A percentile compares a stretch with the other conserved stretches of the same genome.
Evolutionary conservation across 208 protist species (phyloP).

Genomic region (Acanthamoeba sp.): DNA sequence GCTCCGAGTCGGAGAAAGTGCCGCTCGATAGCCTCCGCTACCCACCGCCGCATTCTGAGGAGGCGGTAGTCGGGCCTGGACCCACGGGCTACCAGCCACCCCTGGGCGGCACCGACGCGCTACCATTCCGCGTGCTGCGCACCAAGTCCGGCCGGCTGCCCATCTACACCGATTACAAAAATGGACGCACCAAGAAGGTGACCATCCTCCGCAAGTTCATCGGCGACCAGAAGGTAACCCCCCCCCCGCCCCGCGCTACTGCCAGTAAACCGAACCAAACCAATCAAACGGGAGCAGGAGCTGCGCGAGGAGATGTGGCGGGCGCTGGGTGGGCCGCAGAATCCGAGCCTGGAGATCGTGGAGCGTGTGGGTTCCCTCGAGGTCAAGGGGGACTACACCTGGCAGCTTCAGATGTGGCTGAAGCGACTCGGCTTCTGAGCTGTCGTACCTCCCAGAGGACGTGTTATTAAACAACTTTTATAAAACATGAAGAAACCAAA

Average conservation of each 20-base stretch:
- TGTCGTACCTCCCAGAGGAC: neutral
- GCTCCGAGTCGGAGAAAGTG: too few species aligned
- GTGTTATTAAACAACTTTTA: neutral
- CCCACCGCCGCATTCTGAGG: neutral
- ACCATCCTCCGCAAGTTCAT: constrained; percentile 69
- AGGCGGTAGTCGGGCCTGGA: neutral
- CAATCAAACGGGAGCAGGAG: neutral
- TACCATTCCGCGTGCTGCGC: constrained; percentile 54
- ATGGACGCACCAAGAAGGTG: constrained; percentile 58
- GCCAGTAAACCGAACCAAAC: neutral
- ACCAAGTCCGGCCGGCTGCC: constrained; percentile 48
- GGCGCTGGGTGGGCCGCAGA: neutral
- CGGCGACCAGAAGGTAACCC: constrained; percentile 7
- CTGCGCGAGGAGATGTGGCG: constrained; percentile 46
- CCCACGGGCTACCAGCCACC: constrained; percentile 35
- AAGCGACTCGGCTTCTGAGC: constrained; percentile 53
- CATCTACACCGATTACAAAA: constrained; percentile 59
- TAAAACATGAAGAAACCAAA: too few species aligned
- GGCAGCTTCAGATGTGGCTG: constrained; percentile 54
- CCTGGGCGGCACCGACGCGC: neutral
- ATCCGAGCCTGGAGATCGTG: constrained; percentile 21
- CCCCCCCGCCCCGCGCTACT: neutral
- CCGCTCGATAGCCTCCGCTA: neutral
- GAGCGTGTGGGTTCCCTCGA: constrained; percentile 45
- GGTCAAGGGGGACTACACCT: constrained; percentile 68